These are phyloP conservation scores for Melampsora larici-populina DNA, from an alignment of 1,284 basidiomycete species.

Conservation along the genomic window DNA sequence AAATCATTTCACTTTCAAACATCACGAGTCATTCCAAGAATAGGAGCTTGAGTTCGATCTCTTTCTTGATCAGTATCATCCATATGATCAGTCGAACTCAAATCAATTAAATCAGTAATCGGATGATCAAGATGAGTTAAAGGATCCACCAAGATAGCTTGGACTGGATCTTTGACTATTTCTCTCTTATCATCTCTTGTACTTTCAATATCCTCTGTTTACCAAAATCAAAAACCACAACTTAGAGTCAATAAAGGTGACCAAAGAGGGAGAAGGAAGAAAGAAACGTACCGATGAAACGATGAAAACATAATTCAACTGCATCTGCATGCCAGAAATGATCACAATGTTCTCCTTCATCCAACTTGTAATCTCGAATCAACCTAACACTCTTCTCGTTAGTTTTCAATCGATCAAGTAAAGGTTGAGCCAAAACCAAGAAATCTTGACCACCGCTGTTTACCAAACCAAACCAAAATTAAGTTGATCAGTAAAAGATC, in stretches of 20 bases:
- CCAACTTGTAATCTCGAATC: slow-evolving; percentile 59
- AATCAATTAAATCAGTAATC: not conserved
- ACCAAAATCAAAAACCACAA: slow-evolving; percentile 46
- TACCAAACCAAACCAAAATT: not conserved
- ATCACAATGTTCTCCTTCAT: slow-evolving; percentile 55
- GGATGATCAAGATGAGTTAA: not conserved
- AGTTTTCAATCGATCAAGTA: slow-evolving; percentile 57
- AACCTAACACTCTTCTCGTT: slow-evolving; percentile 60
- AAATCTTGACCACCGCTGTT: slow-evolving; percentile 57
- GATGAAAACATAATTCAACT: slow-evolving; percentile 36
- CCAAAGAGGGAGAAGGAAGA: not conserved
- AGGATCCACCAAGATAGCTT: not conserved
- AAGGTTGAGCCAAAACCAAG: slow-evolving; percentile 58
- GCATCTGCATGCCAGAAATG: slow-evolving; percentile 50
- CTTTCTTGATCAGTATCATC: slow-evolving; percentile 4
- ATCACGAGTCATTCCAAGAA: not conserved
- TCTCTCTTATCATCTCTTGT: slow-evolving; percentile 5
- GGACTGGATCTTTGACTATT: not conserved
- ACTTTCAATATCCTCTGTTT: slow-evolving; percentile 36
- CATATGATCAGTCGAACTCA: not conserved
- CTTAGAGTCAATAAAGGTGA: not conserved
- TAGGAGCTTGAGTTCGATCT: not conserved
- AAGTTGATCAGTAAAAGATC: not conserved
- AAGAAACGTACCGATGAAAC: slow-evolving; percentile 18
- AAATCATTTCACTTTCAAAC: slow-evolving; percentile 1